Evolutionary conservation across 2,329 filamentous ascomycete genomes (phyloP), one percentile per base, ranked within the genome.

Genomic region (Sclerotinia minor): DNA sequence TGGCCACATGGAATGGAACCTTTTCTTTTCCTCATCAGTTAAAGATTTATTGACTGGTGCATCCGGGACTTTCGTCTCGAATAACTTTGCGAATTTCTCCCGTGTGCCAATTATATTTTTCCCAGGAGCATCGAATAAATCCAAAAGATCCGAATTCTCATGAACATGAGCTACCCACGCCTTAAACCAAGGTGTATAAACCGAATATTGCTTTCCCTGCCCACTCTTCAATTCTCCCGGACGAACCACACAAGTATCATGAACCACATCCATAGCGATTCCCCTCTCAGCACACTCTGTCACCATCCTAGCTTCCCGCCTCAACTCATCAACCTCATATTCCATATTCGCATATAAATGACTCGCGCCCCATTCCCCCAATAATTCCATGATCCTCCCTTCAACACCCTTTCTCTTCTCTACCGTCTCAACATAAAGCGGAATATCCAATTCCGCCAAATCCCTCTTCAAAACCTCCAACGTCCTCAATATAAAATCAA

Each of bases 241-340:
- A 0, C 87, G 83, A 0, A 97, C 92, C 0, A 96, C 86, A 71
- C 92, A 95, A 5, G 90, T 92, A 77, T 97, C 94, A 69, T 94
- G 91, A 1, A 90, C 82, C 0, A 89, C 85, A n/a, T 89, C 84
- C 72, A 96, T 88, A 1, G 84, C 83, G 58, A 94, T 85, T 0
- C 86, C 89, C 17, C 84, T 84, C 21, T 87, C 82, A 1, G 89
- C 79, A 69, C 89, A 85, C 52, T 82, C 77, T 38, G 81, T 83
- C 0, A 92, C 83, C 74, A 96, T 79, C 38, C 81, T 82, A 1
- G 88, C 87, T 74, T 97, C 94, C 7, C 93, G 83, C 54, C 93
- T 83, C 68, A 97, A 79, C 79, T 97, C 94, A 75, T 97, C 94
- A 0, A 96, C 92, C 77, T 97, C 94, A 74, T 96, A 97, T 77